Evolutionary conservation across 1,139 yeast species (phyloP).

Genomic region (Neolecta irregularis): DNA sequence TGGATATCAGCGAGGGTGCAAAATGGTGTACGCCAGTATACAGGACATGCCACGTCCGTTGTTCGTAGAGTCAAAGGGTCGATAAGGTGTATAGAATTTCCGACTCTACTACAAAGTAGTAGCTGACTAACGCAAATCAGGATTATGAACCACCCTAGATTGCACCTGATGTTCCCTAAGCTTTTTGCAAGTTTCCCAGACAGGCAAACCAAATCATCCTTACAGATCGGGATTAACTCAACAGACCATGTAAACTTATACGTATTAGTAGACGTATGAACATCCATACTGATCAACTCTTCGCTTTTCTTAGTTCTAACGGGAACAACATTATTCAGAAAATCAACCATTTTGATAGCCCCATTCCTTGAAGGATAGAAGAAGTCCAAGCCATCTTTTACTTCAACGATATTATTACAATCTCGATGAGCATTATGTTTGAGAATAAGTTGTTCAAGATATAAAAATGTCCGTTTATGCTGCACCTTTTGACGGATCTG

Average conservation of each 20-base stretch:
- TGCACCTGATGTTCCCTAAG: conserved; percentile 55
- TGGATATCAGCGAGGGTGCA: conserved; percentile 59
- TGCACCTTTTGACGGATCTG: conserved; percentile 96
- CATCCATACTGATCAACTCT: conserved; percentile 82
- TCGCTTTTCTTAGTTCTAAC: conserved; percentile 70
- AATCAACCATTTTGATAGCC: conserved; percentile 87
- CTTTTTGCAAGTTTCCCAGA: conserved; percentile 75
- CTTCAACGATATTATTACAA: conserved; percentile 82
- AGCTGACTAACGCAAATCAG: conserved; percentile 31
- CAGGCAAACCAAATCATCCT: conserved; percentile 84
- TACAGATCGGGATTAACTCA: conserved; percentile 93
- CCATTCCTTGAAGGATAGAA: conserved; percentile 78
- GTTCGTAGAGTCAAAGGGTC: conserved; percentile 71
- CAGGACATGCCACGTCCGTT: conserved; percentile 60
- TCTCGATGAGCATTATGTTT: conserved; percentile 90
- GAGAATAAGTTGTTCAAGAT: conserved; percentile 83
- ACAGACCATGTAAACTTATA: conserved; percentile 87
- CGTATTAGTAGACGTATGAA: conserved; percentile 74
- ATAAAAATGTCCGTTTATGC: conserved; percentile 89
- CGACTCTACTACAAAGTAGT: conserved; percentile 69
- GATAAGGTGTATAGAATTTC: conserved; percentile 69
- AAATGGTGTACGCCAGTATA: conserved; percentile 83
- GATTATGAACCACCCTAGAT: neutral
- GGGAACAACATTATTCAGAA: conserved; percentile 78
- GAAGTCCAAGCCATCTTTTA: conserved; percentile 89